These are phyloP conservation scores for Hypoxylon lenormandii DNA, from an alignment of 495 filamentous ascomycete genomes.

Conservation along the genomic window DNA sequence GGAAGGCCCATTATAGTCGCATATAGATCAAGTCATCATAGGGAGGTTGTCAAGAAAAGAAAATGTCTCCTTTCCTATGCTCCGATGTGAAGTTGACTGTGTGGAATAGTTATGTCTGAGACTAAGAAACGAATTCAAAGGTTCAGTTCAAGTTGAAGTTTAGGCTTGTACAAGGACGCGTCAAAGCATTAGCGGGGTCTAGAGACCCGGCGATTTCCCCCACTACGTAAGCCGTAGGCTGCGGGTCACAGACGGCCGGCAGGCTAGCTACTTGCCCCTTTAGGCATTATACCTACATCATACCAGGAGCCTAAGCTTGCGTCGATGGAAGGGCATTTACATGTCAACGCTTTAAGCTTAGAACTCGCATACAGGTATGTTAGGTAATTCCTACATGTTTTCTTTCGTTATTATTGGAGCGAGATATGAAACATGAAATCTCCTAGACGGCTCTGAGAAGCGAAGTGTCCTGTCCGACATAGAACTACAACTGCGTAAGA, in stretches of 20 bases:
- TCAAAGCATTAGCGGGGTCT: constrained; percentile 37
- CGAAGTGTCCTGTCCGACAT: neutral
- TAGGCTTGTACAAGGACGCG: constrained; percentile 30
- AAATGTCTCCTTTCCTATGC: neutral
- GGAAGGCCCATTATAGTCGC: constrained; percentile 47
- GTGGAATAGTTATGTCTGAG: no score
- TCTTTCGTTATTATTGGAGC: no score
- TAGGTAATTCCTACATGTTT: no score
- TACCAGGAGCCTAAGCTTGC: no score
- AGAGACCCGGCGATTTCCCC: constrained; percentile 8
- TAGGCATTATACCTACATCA: no score
- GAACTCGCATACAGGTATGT: no score
- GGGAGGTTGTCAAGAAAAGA: neutral
- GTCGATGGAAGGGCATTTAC: no score
- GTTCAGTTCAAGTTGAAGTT: constrained; percentile 27
- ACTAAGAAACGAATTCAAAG: neutral
- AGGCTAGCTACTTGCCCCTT: no score
- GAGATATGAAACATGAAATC: no score
- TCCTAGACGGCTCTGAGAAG: neutral
- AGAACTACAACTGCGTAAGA: neutral
- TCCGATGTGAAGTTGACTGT: neutral
- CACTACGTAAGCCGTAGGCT: no score
- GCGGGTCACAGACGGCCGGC: no score
- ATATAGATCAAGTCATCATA: constrained; percentile 34
- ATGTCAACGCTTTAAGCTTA: no score